phyloP scores from a whole-genome alignment of 78 protist genomes.

The Pelomyxa schiedti region DNA sequence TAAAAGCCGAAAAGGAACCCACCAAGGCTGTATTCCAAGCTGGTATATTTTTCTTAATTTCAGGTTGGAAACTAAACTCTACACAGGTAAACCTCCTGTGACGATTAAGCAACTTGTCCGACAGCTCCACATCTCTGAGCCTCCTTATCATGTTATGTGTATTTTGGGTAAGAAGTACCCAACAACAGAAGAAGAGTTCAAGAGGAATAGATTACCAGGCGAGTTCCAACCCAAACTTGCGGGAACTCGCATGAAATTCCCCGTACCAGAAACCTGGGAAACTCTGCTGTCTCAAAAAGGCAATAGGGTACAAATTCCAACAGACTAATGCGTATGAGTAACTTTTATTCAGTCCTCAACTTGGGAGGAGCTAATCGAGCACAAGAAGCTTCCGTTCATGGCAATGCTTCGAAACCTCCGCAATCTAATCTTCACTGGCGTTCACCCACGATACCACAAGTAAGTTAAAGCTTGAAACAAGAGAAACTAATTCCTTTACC shows the following conservation, averaged over 20 bases:
- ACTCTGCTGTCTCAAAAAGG: constrained; percentile 59
- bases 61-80: background rate
- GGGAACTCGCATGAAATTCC: constrained; percentile 59
- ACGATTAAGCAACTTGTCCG: constrained; percentile 66
- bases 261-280: constrained; percentile 79
- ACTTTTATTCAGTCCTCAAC: no score
- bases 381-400: constrained; percentile 68
- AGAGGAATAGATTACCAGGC: constrained; percentile 38
- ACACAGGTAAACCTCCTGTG: background rate
- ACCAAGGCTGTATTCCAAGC: background rate
- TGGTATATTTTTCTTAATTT: no score
- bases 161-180: constrained; percentile 74
- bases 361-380: constrained; percentile 64
- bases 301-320: constrained; percentile 44
- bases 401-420: constrained; percentile 82
- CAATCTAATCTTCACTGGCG: constrained; percentile 54
- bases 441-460: constrained; percentile 8
- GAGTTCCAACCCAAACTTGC: constrained; percentile 46
- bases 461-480: no score
- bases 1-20: background rate
- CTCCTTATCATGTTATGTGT: constrained; percentile 50
- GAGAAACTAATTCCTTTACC: no score
- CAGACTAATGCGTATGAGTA: no score
- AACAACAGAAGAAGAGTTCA: constrained; percentile 32
- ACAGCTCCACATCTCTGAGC: constrained; percentile 60